Evolutionary conservation across 257 asterid species (phyloP).

Genomic region (Penstemon davidsonii): DNA sequence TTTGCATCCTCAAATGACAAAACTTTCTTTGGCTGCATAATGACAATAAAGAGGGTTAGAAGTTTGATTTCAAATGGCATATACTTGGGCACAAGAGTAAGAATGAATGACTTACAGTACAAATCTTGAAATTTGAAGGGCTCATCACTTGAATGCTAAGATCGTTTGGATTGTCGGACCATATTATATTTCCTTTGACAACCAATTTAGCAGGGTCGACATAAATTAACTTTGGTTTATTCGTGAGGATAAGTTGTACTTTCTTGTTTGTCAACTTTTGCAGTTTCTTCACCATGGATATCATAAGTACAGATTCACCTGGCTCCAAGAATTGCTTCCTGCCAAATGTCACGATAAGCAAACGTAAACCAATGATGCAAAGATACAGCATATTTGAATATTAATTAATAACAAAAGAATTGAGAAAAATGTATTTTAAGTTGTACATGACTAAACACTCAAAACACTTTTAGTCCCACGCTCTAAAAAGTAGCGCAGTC

Average conservation of each 20-base stretch:
- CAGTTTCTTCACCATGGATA: constrained; percentile 88
- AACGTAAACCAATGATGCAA: not conserved
- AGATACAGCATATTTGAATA: not conserved
- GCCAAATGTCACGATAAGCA: constrained; percentile 28
- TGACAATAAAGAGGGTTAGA: not conserved
- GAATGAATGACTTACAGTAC: constrained; percentile 65
- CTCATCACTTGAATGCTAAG: constrained; percentile 83
- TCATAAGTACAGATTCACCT: constrained; percentile 96
- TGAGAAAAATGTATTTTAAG: too few species aligned
- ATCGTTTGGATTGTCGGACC: constrained; percentile 92
- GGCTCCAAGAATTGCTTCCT: constrained; percentile 98
- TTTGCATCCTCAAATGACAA: constrained; percentile 86
- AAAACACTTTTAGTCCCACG: too few species aligned
- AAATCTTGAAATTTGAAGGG: constrained; percentile 86
- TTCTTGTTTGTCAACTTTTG: constrained; percentile 91
- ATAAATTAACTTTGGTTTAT: constrained; percentile 85
- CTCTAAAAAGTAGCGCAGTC: too few species aligned
- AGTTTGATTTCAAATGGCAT: too few species aligned
- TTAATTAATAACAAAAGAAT: not conserved
- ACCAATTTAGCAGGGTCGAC: constrained; percentile 84
- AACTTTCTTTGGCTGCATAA: constrained; percentile 84
- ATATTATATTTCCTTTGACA: constrained; percentile 73
- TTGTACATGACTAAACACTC: too few species aligned
- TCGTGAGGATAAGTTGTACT: constrained; percentile 94
- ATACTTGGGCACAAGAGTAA: not conserved